phyloP scores from a whole-genome alignment of 139 green algal species.

The Chlorella sp. region DNA sequence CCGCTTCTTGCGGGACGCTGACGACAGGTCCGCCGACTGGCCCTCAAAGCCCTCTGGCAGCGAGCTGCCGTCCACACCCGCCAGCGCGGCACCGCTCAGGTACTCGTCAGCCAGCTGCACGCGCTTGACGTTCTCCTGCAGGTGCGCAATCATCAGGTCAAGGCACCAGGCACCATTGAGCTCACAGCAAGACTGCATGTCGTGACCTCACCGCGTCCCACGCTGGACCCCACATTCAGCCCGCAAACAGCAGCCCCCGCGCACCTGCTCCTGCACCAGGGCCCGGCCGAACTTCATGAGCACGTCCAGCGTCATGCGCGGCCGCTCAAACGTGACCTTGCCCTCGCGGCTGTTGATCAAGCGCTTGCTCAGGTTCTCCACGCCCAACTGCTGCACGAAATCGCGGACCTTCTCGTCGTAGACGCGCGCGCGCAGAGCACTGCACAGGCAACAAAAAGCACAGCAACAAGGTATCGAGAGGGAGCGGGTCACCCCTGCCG shows the following conservation, averaged over 20 bases:
- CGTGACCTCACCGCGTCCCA: too few relatives aligned
- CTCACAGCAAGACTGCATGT: too few relatives aligned
- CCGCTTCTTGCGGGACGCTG: too few relatives aligned
- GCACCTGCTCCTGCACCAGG: constrained; percentile 86
- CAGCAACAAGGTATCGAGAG: too few relatives aligned
- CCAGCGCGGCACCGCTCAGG: constrained; percentile 79
- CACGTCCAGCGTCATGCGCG: constrained; percentile 75
- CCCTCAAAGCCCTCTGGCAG: constrained; percentile 60
- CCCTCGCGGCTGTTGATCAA: constrained; percentile 88
- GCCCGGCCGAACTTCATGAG: constrained; percentile 86
- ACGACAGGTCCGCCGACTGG: too few relatives aligned
- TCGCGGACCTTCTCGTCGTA: constrained; percentile 35
- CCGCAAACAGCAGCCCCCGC: too few relatives aligned
- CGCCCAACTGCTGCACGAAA: constrained; percentile 71
- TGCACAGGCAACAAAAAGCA: too few relatives aligned
- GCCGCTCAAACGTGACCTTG: constrained; percentile 78
- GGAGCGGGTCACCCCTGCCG: too few relatives aligned
- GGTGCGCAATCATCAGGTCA: too few relatives aligned
- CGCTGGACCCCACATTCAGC: too few relatives aligned
- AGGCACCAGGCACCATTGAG: too few relatives aligned
- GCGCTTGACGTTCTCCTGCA: constrained; percentile 96
- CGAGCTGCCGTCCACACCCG: constrained; percentile 57
- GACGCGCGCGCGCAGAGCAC: constrained; percentile 2
- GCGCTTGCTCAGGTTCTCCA: constrained; percentile 83
- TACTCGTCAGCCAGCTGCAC: constrained; percentile 97